Base-by-base conservation (phyloP, 495 filamentous ascomycete genomes). In the Penicillium antarcticum region DNA sequence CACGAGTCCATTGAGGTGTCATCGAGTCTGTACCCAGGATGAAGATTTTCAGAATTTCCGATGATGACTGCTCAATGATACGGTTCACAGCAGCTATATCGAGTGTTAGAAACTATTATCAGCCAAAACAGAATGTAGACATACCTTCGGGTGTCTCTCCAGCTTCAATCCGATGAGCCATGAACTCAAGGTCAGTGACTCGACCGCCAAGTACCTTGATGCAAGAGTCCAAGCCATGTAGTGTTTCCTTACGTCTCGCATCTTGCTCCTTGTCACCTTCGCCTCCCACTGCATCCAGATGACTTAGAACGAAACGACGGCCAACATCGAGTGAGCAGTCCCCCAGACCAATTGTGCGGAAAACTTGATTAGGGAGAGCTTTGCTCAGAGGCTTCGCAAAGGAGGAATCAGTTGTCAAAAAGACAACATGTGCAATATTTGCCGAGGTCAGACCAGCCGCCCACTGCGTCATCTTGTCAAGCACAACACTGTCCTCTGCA, bases 371-470 rank as follows among this genome's bases (percentile, higher is more conserved):
- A 0, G 94, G 94, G 13, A 98, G 77, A 0, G 89, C 85, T 66
- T 88, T 92, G 61, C 87, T 85, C 2, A 98, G 77, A 6, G 88
- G 86, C 59, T 98, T 98, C 12, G 87, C 83, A 68, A 87, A 96
- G 2, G 91, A 88, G 2, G 89, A 80, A 54, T 98, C 95, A 55
- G 88, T 89, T 0, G 92, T 96, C n/a, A 98, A 78, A 74, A 97
- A 96, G 40, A 98, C 87, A 53, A 98, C 92, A 66, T 97, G 94
- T 2, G 94, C 95, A 37, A 96, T 80, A 55, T 97, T 96, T n/a
- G 82, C 79, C 4, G 87, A 85, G 0, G 91, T 90, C n/a, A 97
- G 73, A 0, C 82, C 77, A 4, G 95, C 90, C 2, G 92, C 91
- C 89, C 91, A 97, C 60, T 96, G 89, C 6, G 91, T 82, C 35